Base-by-base conservation (phyloP, 257 asterid species). In the Ocimum tenuiflorum region DNA sequence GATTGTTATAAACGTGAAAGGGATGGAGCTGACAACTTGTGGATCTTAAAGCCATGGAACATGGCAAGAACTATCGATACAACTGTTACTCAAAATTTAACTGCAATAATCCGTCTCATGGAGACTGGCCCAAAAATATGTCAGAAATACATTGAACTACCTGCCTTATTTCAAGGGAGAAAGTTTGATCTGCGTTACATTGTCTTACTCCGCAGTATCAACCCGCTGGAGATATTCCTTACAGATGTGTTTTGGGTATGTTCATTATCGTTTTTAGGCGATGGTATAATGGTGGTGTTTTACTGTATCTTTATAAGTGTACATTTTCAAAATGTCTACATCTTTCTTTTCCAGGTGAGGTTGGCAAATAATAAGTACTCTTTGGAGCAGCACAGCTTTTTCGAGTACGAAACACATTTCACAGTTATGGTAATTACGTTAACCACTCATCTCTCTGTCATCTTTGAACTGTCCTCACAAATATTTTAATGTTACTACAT, bases 11-110 rank as follows among this genome's bases (percentile, higher is more conserved):
- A 79, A 10, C 87, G 91, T 27, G 88, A 86, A 73, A 82, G 78
- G 60, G 87, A 83, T 61, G 86, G 83, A 55, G 61, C 47, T 31
- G 81, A 89, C 85, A 92, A 89, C 77, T 67, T 89, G 53, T 92
- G 99, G 99, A 92, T 92, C 72, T 80, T 92, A 59, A 92, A 92
- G 79, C 99, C 97, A 65, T 92, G 99, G 99, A 92, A 92, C 86
- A 92, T 89, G 99, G 99, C 99, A 63, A 86, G 99, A 77, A 92
- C 97, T 22, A 92, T 92, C 57, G 97, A 92, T 72, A 92, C 97
- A 23, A 81, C 94, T 27, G 88, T 92, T 36, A 84, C 94, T 48
- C 85, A 86, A 67, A 86, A 76, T 75, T 79, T 92, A 74, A 76
- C 94, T 41, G 87, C 91, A 23, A 89, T 92, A 69, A 86, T 92